Evolutionary conservation across 2,329 filamentous ascomycete genomes (phyloP), one percentile per base, ranked within the genome.

Genomic region (Didymella pomorum): DNA sequence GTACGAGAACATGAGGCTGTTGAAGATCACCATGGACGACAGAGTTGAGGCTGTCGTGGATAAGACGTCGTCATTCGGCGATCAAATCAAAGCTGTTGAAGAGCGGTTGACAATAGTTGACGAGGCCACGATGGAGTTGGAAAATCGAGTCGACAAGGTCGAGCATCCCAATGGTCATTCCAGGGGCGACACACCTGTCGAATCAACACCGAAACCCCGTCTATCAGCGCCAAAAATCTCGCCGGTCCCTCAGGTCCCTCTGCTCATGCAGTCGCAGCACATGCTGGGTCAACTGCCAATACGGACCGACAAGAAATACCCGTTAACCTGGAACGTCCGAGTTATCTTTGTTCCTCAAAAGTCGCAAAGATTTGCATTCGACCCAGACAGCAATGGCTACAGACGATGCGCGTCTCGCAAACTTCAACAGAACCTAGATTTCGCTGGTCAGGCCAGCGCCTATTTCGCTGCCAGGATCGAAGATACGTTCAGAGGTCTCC

Each of bases 21-120:
- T 78, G 51, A 78, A 78, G 57, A 67, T 78, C 33, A 68, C 71
- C 46, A 73, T 78, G 68, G 76, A 78, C 53, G 76, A 78, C 62
- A 73, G 71, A 61, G 71, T 78, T 33, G 76, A 78, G 63, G 75
- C 74, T 8, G 74, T 77, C n/a, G 74, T 78, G 20, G 76, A 78
- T 61, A 71, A 72, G 60, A 76, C 75, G 31, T 74, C 75, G 18
- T 72, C 76, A 35, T 73, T 72, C 62, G 69, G 72, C 47, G 71
- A 77, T 48, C 71, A 73, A 60, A 74, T 78, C 65, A 75, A 74
- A 58, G 63, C 61, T 10, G 65, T 76, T 28, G 72, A 76, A 52
- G 72, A 77, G 62, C 69, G 73, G 43, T 52, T 78, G 60, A 72
- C 65, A 16, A 67, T 76, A 61, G 71, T 78, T n/a, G 76, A 78